Base-by-base conservation (phyloP, 2,329 filamentous ascomycete species). In the Neopestalotiopsis sp. region DNA sequence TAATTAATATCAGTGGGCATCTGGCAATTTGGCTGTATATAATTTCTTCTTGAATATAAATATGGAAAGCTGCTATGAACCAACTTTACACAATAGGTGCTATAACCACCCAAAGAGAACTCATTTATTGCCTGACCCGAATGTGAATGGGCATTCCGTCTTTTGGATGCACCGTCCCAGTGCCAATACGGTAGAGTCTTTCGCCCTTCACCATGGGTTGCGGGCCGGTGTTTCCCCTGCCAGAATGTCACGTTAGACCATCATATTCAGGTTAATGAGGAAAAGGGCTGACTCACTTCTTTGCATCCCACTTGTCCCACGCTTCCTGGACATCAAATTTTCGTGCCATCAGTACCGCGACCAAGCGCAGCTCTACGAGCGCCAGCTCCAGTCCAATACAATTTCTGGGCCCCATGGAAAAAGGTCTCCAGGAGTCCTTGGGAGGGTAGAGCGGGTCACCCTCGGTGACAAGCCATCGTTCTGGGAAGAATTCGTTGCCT, bases 341-440 rank as follows among this genome's bases (percentile, higher is more conserved):
- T 38, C 86, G 74, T 1, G 84, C 74, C 1, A 84, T 81, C 71
- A 89, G 77, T 3, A 85, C 82, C 14, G 88, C 72, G 4, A 85
- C 83, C 62, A 86, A 79, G 69, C 83, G 84, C 32, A 85, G 79
- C 76, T 89, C 84, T 49, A 86, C 80, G 75, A 87, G 81, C 2
- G 85, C 88, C 59, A 90, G 78, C 70, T 87, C 83, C 76, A 89
- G 84, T 0, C 88, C 88, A 42, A 90, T 84, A 70, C 88, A 90
- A 58, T 84, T 85, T 10, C 88, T 75, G 3, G 84, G 84, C 0
- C 88, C 88, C 24, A 84, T 79, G 59, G 84, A 83, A 73, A 90
- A 90, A 0, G 86, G 82, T 6, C 85, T 78, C 81, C 82, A 90
- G 0, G 86, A 85, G 67, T 83, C 81, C 62, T 73, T 74, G 0